Base-by-base conservation (phyloP, 1,284 basidiomycete genomes). In the Gymnopus androsaceus region DNA sequence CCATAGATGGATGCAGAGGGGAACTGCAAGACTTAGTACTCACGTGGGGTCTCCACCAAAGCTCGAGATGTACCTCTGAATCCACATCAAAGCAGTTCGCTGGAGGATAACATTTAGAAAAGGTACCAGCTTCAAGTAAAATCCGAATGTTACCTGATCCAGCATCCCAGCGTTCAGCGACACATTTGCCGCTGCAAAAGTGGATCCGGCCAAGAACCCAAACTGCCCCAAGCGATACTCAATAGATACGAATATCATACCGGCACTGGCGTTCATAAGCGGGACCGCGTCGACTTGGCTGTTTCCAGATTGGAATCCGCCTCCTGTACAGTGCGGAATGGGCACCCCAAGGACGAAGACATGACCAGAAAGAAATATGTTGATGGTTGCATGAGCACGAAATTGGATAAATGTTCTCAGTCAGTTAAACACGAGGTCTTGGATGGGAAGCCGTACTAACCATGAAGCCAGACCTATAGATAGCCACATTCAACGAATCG, bases 171-270 rank as follows among this genome's bases (percentile, higher is more conserved):
- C 71, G 53, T 76, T 75, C 17, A 72, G 55, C 11, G 55, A 52
- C n/a, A 72, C 73, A 58, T 68, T 61, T 8, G 60, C 56, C 11
- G 61, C 59, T 27, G 34, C 55, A 0, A 58, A 30, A 15, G 41
- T 41, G 4, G 55, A 49, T 15, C 53, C 56, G 33, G 51, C 59
- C 2, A 77, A 62, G 54, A 75, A 77, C 1, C 75, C 75, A 45
- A 75, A 73, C 47, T 71, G 71, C 9, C 74, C 75, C 6, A 77
- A 60, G 6, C 75, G 67, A 60, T 77, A 77, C 53, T 73, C 70
- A 49, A 77, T 74, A 0, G 75, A 71, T 1, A 70, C 72, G 50
- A 75, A 74, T 4, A 77, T 67, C 50, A 75, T 57, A n/a, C 71
- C 72, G 68, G 59, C 4, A 61, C 53, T 15, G 69, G 67, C 15